phyloP scores from a whole-genome alignment of 2,329 filamentous ascomycete species.

The Pseudogymnoascus sp. region DNA sequence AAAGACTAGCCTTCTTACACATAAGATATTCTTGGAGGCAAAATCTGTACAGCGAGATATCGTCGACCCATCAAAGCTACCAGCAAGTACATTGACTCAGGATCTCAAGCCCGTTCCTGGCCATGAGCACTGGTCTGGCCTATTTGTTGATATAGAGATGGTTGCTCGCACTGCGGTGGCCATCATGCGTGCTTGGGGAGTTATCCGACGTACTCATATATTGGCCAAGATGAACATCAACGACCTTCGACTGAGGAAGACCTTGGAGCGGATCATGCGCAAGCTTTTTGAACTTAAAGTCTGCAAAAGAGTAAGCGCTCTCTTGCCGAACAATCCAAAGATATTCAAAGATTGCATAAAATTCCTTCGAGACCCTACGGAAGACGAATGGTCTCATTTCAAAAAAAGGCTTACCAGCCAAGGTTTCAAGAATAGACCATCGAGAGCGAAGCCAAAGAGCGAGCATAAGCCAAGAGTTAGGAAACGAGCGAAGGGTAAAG shows the following conservation, averaged over 20 bases:
- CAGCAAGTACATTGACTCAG: conserved; percentile 29
- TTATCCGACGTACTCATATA: conserved; percentile 52
- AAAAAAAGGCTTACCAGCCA: conserved; percentile 34
- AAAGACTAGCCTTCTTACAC: conserved; percentile 58
- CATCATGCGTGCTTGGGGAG: conserved; percentile 49
- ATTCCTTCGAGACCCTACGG: conserved; percentile 47
- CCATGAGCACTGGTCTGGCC: conserved; percentile 49
- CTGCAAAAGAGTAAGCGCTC: conserved; percentile 50
- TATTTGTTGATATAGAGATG: conserved; percentile 51
- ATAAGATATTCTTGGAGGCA: conserved; percentile 40
- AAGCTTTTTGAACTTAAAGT: conserved; percentile 50
- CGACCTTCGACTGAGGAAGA: conserved; percentile 51
- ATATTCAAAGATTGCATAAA: conserved; percentile 57
- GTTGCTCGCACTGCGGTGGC: conserved; percentile 52
- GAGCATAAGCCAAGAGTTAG: conserved; percentile 7
- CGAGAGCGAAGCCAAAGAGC: conserved; percentile 22
- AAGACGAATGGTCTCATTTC: conserved; percentile 50
- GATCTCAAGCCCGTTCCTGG: conserved; percentile 50
- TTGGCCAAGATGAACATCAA: conserved; percentile 50
- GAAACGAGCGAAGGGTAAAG: neutral
- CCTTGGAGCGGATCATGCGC: conserved; percentile 50
- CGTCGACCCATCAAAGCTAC: conserved; percentile 9
- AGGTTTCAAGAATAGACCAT: conserved; percentile 26
- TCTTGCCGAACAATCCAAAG: conserved; percentile 38
- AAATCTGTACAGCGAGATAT: conserved; percentile 26